Evolutionary conservation across 257 asterid species (phyloP).

Genomic region (Solanum stenotomum): DNA sequence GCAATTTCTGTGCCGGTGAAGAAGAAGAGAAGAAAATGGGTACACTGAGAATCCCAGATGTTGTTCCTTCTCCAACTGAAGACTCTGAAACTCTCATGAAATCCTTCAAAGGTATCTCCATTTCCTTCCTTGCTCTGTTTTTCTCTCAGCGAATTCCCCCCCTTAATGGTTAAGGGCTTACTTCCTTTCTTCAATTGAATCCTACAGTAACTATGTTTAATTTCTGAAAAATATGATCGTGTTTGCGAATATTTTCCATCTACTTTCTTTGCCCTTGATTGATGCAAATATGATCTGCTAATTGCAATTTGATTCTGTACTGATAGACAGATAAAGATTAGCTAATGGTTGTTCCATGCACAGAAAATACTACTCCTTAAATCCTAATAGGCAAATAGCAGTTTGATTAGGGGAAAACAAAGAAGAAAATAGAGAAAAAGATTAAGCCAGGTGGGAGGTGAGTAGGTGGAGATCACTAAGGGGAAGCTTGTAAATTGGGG

Average conservation of each 20-base stretch:
- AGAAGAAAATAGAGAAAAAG: not conserved
- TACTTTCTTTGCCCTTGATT: not conserved
- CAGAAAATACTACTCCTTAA: not conserved
- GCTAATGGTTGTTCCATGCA: too few relatives aligned
- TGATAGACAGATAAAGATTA: not conserved
- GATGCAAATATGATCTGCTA: not conserved
- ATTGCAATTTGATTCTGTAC: not conserved
- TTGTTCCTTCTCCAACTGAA: conserved; percentile 50
- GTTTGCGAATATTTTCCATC: not conserved
- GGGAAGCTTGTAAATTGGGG: not conserved
- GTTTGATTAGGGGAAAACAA: not conserved
- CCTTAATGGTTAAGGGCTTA: not conserved
- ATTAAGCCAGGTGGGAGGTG: too few relatives aligned
- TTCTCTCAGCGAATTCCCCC: not conserved
- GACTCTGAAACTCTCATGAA: conserved; percentile 49
- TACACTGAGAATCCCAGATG: conserved; percentile 42
- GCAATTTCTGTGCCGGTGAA: not conserved
- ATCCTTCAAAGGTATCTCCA: conserved; percentile 43
- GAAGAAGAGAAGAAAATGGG: conserved; percentile 23
- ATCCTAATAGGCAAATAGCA: not conserved
- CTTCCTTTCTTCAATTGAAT: not conserved
- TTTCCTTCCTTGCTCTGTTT: not conserved
- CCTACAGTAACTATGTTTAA: not conserved
- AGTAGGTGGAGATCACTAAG: too few relatives aligned
- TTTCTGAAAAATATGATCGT: not conserved